Percentiles rank a stretch among this genome's conserved stretches.
Conservation (phyloP, 306 rosid genomes). For the Quercus rubra region DNA sequence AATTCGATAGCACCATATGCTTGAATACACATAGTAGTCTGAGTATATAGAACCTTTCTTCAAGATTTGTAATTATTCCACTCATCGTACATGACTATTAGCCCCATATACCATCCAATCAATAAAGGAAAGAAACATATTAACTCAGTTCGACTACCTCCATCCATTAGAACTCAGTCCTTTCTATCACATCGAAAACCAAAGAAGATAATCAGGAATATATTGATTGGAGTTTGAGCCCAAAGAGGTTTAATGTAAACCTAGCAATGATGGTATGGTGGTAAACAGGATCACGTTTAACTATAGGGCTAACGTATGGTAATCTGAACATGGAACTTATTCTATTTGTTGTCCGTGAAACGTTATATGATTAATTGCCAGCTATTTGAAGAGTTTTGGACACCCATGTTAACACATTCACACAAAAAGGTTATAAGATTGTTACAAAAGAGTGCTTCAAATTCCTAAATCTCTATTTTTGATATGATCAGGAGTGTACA, state of each 20-base stretch:
- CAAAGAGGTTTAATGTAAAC: not conserved
- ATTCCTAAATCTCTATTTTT: not conserved
- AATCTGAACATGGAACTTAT: slow-evolving; percentile 7
- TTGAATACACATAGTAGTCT: not conserved
- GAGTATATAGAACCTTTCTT: not conserved
- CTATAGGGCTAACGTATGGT: not conserved
- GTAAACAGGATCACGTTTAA: not conserved
- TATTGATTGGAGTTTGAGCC: not conserved
- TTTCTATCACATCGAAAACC: slow-evolving; percentile 1
- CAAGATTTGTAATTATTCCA: not conserved
- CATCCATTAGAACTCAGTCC: not conserved
- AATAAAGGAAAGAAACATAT: not conserved
- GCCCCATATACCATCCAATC: not conserved
- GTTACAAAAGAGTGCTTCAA: not conserved
- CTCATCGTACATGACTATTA: not conserved
- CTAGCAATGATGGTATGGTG: not conserved
- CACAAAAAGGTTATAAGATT: not conserved
- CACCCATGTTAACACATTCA: too few species aligned
- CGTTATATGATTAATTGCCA: not conserved
- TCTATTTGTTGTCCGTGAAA: slow-evolving; percentile 1
- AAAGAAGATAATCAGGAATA: not conserved
- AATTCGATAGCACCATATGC: not conserved
- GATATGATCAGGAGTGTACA: too few species aligned
- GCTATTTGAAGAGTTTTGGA: too few species aligned
- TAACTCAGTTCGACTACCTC: slow-evolving; percentile 11